Base-by-base conservation (phyloP, 148 eudicot genomes). In the Cornus suecica region DNA sequence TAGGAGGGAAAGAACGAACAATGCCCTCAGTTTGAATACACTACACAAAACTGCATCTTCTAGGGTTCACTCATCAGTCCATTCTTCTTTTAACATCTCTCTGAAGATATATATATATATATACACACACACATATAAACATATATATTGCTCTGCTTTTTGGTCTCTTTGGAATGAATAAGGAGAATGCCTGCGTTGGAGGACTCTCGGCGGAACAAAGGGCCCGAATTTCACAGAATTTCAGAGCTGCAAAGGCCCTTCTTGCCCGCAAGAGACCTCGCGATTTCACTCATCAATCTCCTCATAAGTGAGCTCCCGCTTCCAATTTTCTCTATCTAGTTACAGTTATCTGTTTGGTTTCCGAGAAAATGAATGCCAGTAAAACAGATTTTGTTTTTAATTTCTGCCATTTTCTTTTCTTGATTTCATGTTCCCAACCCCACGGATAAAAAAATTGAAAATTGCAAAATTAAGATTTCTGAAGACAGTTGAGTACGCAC, bases 241-340 rank as follows among this genome's bases (percentile, higher is more conserved):
- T 89, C 70, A 77, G 82, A 84, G 87, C 97, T 41, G 99, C 97
- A 8, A 94, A 94, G 74, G 94, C 94, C 72, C 87, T 90, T 34
- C 96, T 90, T 37, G 80, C 86, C 41, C 93, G 93, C 72, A 92
- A 94, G 72, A 80, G 85, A 51, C 88, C 84, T 15, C 92, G 87
- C 71, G 22, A 78, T 45, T 60, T 83, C 65, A 22, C 84, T 82
- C 42, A 66, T 69, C 77, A 56, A 18, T 56, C 71, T 70, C 76
- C 78, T 68, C 79, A 2, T 27, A 74, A 58, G 81, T 83, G 77
- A 8, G 73, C 34, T 63, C 31, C 15, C 51, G 32, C 5, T 65
- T 67, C 22, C 29, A 22, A 20, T 69, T 25, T 37, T 14, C 1
- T 42, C 1, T 15, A 15, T 48, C 7, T 3, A 23, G 7, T 61